These are phyloP conservation scores for Ajuga chamaepitys DNA, from an alignment of 257 asterid genomes.

Conservation along the genomic window DNA sequence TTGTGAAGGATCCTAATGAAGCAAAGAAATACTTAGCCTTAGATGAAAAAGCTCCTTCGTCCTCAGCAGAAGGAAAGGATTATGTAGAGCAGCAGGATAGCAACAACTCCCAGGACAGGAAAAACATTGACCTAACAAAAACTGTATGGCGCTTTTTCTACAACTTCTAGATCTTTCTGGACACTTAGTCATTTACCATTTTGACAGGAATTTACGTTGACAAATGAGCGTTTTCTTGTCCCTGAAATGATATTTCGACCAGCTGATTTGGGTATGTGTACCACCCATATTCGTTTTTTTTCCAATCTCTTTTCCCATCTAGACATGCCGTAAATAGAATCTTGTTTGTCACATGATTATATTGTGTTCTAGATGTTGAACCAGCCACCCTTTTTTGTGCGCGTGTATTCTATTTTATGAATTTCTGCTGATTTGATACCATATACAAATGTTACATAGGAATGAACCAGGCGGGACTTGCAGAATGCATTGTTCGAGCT, in stretches of 20 bases:
- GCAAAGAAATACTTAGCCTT: conserved; percentile 54
- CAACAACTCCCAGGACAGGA: conserved; percentile 37
- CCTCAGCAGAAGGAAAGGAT: conserved; percentile 25
- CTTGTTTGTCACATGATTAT: background rate
- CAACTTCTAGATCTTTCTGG: background rate
- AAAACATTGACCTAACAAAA: conserved; percentile 53
- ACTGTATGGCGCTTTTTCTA: conserved; percentile 34
- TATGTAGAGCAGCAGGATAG: conserved; percentile 26
- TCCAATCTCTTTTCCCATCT: background rate
- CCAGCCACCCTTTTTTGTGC: background rate
- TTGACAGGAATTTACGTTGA: conserved; percentile 74
- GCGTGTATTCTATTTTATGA: background rate
- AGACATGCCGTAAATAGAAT: background rate
- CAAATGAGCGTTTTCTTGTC: conserved; percentile 92
- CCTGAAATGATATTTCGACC: conserved; percentile 97
- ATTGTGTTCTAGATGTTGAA: background rate
- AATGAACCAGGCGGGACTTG: conserved; percentile 95
- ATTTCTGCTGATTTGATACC: conserved; percentile 7
- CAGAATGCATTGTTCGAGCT: conserved; percentile 88
- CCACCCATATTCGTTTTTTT: conserved; percentile 4
- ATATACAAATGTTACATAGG: conserved; percentile 36
- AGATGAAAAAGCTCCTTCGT: conserved; percentile 25
- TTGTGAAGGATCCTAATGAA: conserved; percentile 62
- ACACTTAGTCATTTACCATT: conserved; percentile 4
- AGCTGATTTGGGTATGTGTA: conserved; percentile 77